Base-by-base conservation (phyloP, 805 yeast species). In the Ogataea siamensis region DNA sequence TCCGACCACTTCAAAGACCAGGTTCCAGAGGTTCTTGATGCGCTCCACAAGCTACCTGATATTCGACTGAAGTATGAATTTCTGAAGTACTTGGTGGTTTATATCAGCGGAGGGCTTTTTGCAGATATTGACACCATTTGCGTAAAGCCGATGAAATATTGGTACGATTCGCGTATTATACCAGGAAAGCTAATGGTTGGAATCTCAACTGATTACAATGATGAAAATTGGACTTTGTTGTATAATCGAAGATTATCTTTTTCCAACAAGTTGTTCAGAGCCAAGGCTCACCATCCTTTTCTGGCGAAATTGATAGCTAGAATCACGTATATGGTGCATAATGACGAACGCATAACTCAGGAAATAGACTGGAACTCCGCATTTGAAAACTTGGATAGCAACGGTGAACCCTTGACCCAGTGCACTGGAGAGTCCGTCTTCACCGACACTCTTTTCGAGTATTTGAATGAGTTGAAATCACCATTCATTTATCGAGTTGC, bases 41-140 rank as follows among this genome's bases (percentile, higher is more conserved):
- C 78, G 2, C 71, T 61, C 49, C 67, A 66, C 39, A 45, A 49
- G 7, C 54, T 76, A 40, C 80, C 82, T 1, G 73, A 73, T 54
- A 66, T 60, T 16, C 62, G 71, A 22, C 57, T 73, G 34, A 60
- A 63, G 45, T 73, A 68, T 62, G 83, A 78, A 49, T 76, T 77
- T 43, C 67, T 75, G 55, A 60, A 78, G 37, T 76, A 76, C 48
- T 61, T 74, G 41, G 62, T 73, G 12, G 47, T 74, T 9, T 73
- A 53, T 42, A 68, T 77, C 8, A 54, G 61, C 23, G 82, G 82
- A 29, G 82, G 82, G 7, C 68, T 71, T 7, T 76, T 74, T 47
- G 67, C 78, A 4, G 82, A 76, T 48, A 72, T 74, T 22, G 80
- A 76, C 52, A 74, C 80, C 0, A 60, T 58, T 41, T 70, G 76